Base-by-base conservation (phyloP, 179 eudicot genomes). In the Silene coronaria region DNA sequence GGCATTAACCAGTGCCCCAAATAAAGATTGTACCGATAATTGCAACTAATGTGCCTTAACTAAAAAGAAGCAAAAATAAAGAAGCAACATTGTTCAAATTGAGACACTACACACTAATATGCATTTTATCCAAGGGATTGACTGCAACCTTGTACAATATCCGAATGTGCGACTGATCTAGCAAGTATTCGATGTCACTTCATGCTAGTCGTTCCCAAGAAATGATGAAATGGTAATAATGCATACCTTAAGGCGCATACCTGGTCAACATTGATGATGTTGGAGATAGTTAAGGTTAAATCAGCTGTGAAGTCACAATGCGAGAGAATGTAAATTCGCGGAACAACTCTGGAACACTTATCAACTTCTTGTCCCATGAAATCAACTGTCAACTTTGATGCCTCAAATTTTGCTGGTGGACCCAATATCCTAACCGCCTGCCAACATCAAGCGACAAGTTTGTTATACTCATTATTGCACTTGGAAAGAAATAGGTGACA, bases 261-360 rank as follows among this genome's bases (percentile, higher is more conserved):
- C 93, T 93, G 96, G 77, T 91, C 89, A 79, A 85, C 85, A 48
- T 75, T 80, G 87, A 93, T 84, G 75, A 82, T 76, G 75, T 85
- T 90, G 70, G 98, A 91, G 77, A 93, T 85, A 73, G 97, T 88
- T 78, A 93, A 77, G 57, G 96, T 91, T 30, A 93, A 78, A 76
- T 93, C 85, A 76, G 97, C 98, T 17, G 98, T 93, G 76, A 93
- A 88, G 81, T 93, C 98, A 59, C 97, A 93, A 70, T 93, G 98
- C 28, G 97, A 91, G 55, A 93, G 91, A 19, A 90, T 89, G 83
- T 93, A 93, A 46, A 84, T 84, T 79, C 98, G 83, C 34, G 98
- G 98, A 71, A 83, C 76, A 26, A 89, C 84, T 73, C 85, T 71
- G 48, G 89, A 66, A 73, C 81, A 82, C 21, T 79, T 75, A 27